These are phyloP conservation scores for Ogataea ramenticola DNA, from an alignment of 805 yeast genomes.

Conservation along the genomic window DNA sequence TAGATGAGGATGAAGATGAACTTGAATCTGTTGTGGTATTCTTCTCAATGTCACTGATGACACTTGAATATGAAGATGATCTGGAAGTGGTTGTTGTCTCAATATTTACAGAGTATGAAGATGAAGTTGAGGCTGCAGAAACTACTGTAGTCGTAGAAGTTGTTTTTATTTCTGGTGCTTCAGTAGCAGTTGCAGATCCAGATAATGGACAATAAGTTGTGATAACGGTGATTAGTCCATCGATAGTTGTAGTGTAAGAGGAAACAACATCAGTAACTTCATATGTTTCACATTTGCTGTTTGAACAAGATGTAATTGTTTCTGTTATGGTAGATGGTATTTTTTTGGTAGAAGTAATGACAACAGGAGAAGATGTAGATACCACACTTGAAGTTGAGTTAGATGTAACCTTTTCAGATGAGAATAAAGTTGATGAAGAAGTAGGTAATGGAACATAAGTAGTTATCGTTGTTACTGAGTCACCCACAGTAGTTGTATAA, in stretches of 20 bases:
- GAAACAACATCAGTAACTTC: conserved; percentile 11
- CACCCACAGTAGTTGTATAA: conserved; percentile 17
- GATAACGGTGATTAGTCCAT: conserved; percentile 13
- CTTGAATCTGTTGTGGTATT: too few species aligned
- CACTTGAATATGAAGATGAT: conserved; percentile 4
- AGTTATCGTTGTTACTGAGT: conserved; percentile 15
- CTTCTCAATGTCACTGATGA: too few species aligned
- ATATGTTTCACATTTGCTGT: conserved; percentile 5
- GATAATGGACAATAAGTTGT: conserved; percentile 16
- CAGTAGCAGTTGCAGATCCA: conserved; percentile 6
- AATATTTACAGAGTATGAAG: too few species aligned
- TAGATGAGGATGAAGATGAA: too few species aligned
- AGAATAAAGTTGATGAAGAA: neutral
- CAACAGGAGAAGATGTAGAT: conserved; percentile 5
- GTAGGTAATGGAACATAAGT: conserved; percentile 9
- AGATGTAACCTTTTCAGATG: neutral
- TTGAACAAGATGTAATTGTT: conserved; percentile 10
- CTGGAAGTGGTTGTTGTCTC: conserved; percentile 8
- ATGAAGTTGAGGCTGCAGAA: conserved; percentile 2
- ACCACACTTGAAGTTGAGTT: neutral
- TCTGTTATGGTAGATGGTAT: conserved; percentile 6
- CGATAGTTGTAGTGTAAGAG: conserved; percentile 15
- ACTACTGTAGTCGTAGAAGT: conserved; percentile 5
- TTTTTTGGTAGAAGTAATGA: conserved; percentile 11
- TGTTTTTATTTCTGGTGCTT: conserved; percentile 8